A percentile compares a stretch with the other conserved stretches of the same genome.
Evolutionary conservation across 2,329 filamentous ascomycete genomes (phyloP).

Genomic region (Verticillium isaacii): DNA sequence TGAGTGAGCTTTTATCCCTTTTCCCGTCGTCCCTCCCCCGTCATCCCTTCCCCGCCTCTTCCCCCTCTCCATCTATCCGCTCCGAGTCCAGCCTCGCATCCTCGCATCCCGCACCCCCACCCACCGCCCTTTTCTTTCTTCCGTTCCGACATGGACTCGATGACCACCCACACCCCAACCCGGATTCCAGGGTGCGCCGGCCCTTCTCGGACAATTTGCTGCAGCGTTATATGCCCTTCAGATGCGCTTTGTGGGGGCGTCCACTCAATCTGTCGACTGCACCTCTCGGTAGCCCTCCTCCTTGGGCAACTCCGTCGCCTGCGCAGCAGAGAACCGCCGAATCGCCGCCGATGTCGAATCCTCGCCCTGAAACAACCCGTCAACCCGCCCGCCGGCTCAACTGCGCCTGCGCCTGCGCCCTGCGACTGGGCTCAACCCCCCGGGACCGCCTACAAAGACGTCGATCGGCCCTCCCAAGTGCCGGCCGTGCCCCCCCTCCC

Average conservation of each 20-base stretch:
- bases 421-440: background rate
- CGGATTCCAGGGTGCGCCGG: constrained; percentile 6
- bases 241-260: constrained; percentile 22
- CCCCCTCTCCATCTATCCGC: constrained; percentile 2
- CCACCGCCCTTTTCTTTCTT: constrained; percentile 2
- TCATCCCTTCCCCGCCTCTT: constrained; percentile 12
- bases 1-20: constrained; percentile 33
- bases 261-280: constrained; percentile 14
- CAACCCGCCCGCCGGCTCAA: background rate
- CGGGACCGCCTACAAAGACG: background rate
- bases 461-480: background rate
- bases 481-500: background rate
- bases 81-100: background rate
- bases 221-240: constrained; percentile 10
- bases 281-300: constrained; percentile 1
- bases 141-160: background rate
- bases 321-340: constrained; percentile 13
- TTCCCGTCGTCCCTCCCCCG: constrained; percentile 3
- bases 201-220: constrained; percentile 21
- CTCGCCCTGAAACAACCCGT: background rate
- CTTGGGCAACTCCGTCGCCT: background rate
- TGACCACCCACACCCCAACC: background rate
- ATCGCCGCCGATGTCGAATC: constrained; percentile 13
- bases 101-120: too few relatives aligned
- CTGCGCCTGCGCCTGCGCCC: too few relatives aligned